These are phyloP conservation scores for Chaetoscypha palmicola DNA, from an alignment of 2,329 filamentous ascomycete species.

Conservation along the genomic window DNA sequence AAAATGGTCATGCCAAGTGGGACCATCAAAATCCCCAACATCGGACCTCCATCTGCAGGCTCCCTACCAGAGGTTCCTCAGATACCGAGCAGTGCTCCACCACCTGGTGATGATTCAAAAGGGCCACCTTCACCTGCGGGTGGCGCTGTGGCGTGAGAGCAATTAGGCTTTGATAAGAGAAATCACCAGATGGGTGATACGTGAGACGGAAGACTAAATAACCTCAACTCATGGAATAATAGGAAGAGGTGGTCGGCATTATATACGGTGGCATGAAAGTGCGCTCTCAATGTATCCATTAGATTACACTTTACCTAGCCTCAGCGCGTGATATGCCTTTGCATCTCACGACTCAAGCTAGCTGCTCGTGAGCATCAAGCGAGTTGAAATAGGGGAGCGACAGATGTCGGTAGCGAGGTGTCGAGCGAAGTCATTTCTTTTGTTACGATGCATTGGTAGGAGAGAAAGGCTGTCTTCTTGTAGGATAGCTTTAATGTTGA, in stretches of 20 bases:
- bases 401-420: no score
- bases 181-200: not conserved
- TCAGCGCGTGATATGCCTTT: no score
- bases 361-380: no score
- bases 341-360: no score
- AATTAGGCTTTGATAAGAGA: not conserved
- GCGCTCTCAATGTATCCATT: no score
- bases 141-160: conserved; percentile 22
- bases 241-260: not conserved
- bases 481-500: no score
- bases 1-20: conserved; percentile 55
- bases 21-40: conserved; percentile 59
- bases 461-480: no score
- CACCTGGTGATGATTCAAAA: conserved; percentile 16
- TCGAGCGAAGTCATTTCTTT: no score
- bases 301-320: no score
- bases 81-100: conserved; percentile 20
- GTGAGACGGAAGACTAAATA: not conserved
- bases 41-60: conserved; percentile 8
- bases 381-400: no score
- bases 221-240: not conserved
- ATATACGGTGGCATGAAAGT: no score
- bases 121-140: conserved; percentile 22
- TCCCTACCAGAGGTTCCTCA: conserved; percentile 23
- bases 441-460: no score